Percentiles rank a stretch among this genome's conserved stretches.
These are phyloP conservation scores for Raffaelea deltoideospora DNA, from an alignment of 2,329 filamentous ascomycete species.

Conservation along the genomic window DNA sequence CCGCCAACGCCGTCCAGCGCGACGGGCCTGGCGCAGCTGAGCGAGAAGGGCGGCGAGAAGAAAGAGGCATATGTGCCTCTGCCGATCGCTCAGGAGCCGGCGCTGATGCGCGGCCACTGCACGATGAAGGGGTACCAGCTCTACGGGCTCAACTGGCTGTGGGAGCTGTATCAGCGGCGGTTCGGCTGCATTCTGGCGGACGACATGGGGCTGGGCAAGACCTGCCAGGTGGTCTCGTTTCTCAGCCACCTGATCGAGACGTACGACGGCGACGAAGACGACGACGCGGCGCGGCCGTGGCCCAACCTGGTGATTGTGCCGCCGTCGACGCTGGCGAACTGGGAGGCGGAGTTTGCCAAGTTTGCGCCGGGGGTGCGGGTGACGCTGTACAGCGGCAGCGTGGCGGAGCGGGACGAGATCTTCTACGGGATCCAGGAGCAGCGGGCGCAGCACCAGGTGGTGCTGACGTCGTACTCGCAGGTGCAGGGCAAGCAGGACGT, in stretches of 20 bases:
- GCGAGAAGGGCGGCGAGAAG: slow-evolving; percentile 11
- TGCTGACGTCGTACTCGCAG: slow-evolving; percentile 47
- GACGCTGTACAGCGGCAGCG: slow-evolving; percentile 53
- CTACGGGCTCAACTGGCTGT: slow-evolving; percentile 89
- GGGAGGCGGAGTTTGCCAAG: slow-evolving; percentile 75
- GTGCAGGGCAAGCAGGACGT: slow-evolving; percentile 35
- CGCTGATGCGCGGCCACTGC: slow-evolving; percentile 60
- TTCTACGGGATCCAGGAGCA: slow-evolving; percentile 50
- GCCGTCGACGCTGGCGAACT: slow-evolving; percentile 88
- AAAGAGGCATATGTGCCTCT: slow-evolving; percentile 16
- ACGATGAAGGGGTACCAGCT: slow-evolving; percentile 86
- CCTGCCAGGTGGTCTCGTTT: slow-evolving; percentile 88
- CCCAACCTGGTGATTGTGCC: slow-evolving; percentile 78
- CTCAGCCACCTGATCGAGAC: slow-evolving; percentile 68
- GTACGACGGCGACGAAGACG: slow-evolving; percentile 16
- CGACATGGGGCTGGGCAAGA: slow-evolving; percentile 96
- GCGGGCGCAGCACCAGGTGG: slow-evolving; percentile 47
- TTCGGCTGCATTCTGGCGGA: slow-evolving; percentile 88
- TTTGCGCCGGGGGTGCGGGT: slow-evolving; percentile 71
- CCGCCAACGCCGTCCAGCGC: too few relatives aligned
- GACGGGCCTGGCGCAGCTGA: slow-evolving; percentile 23
- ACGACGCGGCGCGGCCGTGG: slow-evolving; percentile 34
- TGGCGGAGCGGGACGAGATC: slow-evolving; percentile 51
- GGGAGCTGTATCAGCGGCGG: slow-evolving; percentile 61
- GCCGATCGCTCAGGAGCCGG: slow-evolving; percentile 48